Conservation (phyloP, 805 yeast genomes). For the Dipodascopsis uninucleata region DNA sequence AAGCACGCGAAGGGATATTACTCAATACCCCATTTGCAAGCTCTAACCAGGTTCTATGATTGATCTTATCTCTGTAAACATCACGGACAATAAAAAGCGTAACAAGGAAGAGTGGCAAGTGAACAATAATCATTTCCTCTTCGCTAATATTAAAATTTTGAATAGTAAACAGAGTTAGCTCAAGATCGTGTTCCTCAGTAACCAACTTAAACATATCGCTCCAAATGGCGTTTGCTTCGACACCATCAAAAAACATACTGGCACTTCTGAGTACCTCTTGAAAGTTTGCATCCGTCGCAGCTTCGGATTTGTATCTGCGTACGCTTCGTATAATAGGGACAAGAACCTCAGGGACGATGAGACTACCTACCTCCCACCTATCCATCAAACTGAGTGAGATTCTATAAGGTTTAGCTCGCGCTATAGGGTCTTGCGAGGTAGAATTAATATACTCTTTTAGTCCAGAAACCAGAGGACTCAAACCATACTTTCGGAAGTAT, state of each 20-base stretch:
- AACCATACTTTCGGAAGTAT: slow-evolving; percentile 40
- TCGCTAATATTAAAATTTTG: slow-evolving; percentile 70
- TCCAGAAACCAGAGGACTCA: slow-evolving; percentile 47
- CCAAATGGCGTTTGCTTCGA: slow-evolving; percentile 81
- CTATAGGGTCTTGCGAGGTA: slow-evolving; percentile 33
- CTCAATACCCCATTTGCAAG: slow-evolving; percentile 47
- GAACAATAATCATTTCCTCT: slow-evolving; percentile 77
- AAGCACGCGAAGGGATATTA: slow-evolving; percentile 61
- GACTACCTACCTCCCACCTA: slow-evolving; percentile 88
- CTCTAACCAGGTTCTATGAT: slow-evolving; percentile 38
- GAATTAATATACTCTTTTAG: slow-evolving; percentile 46
- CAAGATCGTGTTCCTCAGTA: slow-evolving; percentile 36
- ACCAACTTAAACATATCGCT: slow-evolving; percentile 51
- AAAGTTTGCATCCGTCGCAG: slow-evolving; percentile 32
- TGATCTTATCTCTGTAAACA: background rate
- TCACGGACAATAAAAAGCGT: slow-evolving; percentile 15
- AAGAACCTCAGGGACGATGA: slow-evolving; percentile 65
- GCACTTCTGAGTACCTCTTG: slow-evolving; percentile 56
- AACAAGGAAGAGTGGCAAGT: slow-evolving; percentile 67
- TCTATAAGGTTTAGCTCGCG: slow-evolving; percentile 51
- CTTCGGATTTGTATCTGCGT: slow-evolving; percentile 34
- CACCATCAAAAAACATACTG: slow-evolving; percentile 73
- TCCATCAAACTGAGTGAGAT: slow-evolving; percentile 77
- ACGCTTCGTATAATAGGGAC: slow-evolving; percentile 59
- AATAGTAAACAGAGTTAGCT: slow-evolving; percentile 56